phyloP scores from a whole-genome alignment of 2,329 filamentous ascomycete species.

The Diaporthe australafricana region DNA sequence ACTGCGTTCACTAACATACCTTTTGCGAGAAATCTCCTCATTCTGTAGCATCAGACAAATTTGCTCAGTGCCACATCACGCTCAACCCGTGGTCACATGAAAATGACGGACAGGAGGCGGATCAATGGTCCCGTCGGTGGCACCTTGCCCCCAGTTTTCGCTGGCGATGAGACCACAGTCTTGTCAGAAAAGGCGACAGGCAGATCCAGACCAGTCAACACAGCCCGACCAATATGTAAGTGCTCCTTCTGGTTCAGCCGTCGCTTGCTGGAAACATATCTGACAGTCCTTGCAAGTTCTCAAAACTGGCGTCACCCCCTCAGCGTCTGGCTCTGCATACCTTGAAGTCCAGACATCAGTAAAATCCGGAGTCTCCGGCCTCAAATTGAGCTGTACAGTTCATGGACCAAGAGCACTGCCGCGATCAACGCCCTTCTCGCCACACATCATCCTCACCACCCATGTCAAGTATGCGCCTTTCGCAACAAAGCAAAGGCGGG shows the following conservation, averaged over 20 bases:
- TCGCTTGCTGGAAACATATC: conserved; percentile 8
- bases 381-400: conserved; percentile 93
- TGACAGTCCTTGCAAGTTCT: conserved; percentile 68
- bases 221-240: conserved; percentile 89
- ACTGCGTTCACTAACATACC: not conserved
- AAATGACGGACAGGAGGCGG: conserved; percentile 86
- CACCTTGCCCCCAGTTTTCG: conserved; percentile 78
- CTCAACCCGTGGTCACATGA: conserved; percentile 49
- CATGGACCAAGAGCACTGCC: conserved; percentile 93
- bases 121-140: conserved; percentile 88
- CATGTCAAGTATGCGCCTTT: conserved; percentile 98
- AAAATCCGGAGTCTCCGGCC: conserved; percentile 59
- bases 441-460: conserved; percentile 90
- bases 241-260: no score
- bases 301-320: conserved; percentile 91
- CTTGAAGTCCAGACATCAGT: conserved; percentile 71
- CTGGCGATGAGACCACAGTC: conserved; percentile 55
- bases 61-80: not conserved
- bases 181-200: conserved; percentile 54
- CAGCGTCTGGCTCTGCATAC: conserved; percentile 93
- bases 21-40: not conserved
- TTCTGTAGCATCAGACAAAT: not conserved
- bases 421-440: conserved; percentile 89
- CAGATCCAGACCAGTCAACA: conserved; percentile 72
- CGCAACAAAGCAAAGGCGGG: conserved; percentile 82